A percentile compares a stretch with the other conserved stretches of the same genome.
These are phyloP conservation scores for Candida multigemmis DNA, from an alignment of 805 yeast species.

Conservation along the genomic window DNA sequence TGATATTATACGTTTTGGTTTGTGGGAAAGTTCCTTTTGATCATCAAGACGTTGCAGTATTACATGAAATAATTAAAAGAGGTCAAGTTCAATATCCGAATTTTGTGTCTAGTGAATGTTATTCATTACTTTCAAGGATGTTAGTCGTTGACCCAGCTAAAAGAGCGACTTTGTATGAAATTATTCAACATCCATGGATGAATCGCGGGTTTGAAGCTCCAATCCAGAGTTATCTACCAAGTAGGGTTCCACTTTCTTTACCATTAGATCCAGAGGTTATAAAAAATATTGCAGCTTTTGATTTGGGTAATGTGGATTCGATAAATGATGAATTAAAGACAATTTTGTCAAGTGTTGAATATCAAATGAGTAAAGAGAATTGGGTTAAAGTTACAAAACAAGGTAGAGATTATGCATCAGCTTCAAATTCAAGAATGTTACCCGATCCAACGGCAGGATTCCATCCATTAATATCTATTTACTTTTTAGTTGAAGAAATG, in stretches of 20 bases:
- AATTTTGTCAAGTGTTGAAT: constrained; percentile 56
- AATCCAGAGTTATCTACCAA: constrained; percentile 66
- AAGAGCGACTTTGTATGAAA: constrained; percentile 73
- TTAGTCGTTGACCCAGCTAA: constrained; percentile 80
- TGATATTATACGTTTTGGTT: constrained; percentile 86
- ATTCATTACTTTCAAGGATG: constrained; percentile 77
- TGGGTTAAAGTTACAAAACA: constrained; percentile 46
- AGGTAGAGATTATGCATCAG: constrained; percentile 27
- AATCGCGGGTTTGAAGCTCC: constrained; percentile 72
- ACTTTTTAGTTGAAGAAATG: constrained; percentile 82
- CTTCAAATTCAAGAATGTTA: constrained; percentile 22
- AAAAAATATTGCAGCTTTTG: constrained; percentile 67
- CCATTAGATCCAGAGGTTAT: constrained; percentile 65
- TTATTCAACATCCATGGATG: constrained; percentile 93
- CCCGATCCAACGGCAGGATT: constrained; percentile 80
- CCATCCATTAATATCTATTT: constrained; percentile 84
- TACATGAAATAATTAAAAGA: constrained; percentile 88
- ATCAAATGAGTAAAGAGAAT: constrained; percentile 49
- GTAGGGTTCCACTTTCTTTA: constrained; percentile 60
- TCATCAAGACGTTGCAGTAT: constrained; percentile 82
- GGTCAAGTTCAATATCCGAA: constrained; percentile 91
- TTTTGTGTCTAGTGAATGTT: constrained; percentile 70
- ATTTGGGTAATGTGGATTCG: constrained; percentile 62
- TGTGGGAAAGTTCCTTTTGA: constrained; percentile 99
- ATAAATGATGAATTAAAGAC: constrained; percentile 46